phyloP scores from a whole-genome alignment of 495 filamentous ascomycete species.

The Trichoderma asperelloides region DNA sequence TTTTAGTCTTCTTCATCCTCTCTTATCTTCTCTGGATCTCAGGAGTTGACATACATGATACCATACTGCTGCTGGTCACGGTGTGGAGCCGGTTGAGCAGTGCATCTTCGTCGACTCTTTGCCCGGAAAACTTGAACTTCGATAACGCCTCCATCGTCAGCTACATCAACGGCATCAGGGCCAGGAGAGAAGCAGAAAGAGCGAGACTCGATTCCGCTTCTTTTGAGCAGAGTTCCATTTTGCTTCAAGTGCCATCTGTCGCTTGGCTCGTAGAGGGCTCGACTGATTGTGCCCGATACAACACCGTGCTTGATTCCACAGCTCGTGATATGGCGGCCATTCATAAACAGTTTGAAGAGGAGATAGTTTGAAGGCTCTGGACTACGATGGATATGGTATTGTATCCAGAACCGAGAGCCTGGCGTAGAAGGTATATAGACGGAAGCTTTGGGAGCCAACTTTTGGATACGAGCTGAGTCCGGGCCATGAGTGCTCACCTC shows the following conservation, averaged over 20 bases:
- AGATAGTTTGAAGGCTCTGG: constrained; percentile 26
- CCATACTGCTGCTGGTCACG: not conserved
- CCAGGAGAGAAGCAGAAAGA: constrained; percentile 34
- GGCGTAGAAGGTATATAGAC: constrained; percentile 43
- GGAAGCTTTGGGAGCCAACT: constrained; percentile 30
- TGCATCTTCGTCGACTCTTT: constrained; percentile 23
- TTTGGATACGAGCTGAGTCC: constrained; percentile 9
- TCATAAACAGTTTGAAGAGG: constrained; percentile 45
- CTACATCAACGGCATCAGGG: constrained; percentile 24
- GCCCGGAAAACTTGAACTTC: constrained; percentile 43
- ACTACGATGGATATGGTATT: not conserved
- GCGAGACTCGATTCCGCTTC: constrained; percentile 29
- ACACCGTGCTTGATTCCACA: constrained; percentile 36
- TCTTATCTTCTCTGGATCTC: not conserved
- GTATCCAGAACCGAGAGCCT: constrained; percentile 22
- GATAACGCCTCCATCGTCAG: constrained; percentile 43
- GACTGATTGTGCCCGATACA: constrained; percentile 27
- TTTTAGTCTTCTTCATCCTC: not conserved
- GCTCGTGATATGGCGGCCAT: constrained; percentile 33
- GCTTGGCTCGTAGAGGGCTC: constrained; percentile 35
- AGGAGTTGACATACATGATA: not conserved
- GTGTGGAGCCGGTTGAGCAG: constrained; percentile 21
- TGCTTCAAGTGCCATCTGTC: constrained; percentile 15
- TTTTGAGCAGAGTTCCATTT: constrained; percentile 16
- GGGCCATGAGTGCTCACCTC: not conserved